Percentiles rank a stretch among this genome's conserved stretches.
phyloP scores from a whole-genome alignment of 2,329 filamentous ascomycete genomes.

The Acephala macrosclerotiorum region DNA sequence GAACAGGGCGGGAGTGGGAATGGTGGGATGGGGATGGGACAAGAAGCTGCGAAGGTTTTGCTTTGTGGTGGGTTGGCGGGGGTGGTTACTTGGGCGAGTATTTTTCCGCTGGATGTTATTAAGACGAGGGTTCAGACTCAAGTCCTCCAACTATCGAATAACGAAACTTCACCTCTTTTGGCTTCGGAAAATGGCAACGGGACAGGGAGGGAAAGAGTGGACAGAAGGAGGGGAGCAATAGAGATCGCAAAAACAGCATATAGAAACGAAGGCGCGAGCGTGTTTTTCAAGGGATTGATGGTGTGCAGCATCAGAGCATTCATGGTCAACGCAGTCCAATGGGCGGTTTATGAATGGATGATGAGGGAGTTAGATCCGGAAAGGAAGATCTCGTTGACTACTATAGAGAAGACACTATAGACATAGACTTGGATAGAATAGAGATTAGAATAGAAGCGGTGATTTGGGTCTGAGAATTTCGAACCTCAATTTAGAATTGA shows the following conservation, averaged over 20 bases:
- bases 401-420: neutral
- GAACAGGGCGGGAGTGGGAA: constrained; percentile 43
- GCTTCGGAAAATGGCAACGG: neutral
- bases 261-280: constrained; percentile 62
- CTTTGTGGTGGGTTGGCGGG: constrained; percentile 89
- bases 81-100: constrained; percentile 85
- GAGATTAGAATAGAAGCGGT: neutral
- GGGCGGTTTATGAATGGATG: constrained; percentile 90
- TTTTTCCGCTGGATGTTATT: constrained; percentile 91
- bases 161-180: constrained; percentile 23
- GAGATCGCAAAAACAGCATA: constrained; percentile 73
- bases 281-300: constrained; percentile 78
- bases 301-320: constrained; percentile 89
- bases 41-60: constrained; percentile 68
- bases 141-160: constrained; percentile 41
- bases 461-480: too few species aligned
- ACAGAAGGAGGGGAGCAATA: constrained; percentile 58
- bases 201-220: constrained; percentile 27
- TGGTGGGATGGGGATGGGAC: constrained; percentile 45
- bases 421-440: neutral
- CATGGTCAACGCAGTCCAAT: constrained; percentile 91
- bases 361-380: constrained; percentile 63
- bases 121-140: constrained; percentile 93
- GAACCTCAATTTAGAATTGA: too few species aligned
- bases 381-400: constrained; percentile 17